Evolutionary conservation across 306 rosid genomes (phyloP).

Genomic region (Carpinus fangiana): DNA sequence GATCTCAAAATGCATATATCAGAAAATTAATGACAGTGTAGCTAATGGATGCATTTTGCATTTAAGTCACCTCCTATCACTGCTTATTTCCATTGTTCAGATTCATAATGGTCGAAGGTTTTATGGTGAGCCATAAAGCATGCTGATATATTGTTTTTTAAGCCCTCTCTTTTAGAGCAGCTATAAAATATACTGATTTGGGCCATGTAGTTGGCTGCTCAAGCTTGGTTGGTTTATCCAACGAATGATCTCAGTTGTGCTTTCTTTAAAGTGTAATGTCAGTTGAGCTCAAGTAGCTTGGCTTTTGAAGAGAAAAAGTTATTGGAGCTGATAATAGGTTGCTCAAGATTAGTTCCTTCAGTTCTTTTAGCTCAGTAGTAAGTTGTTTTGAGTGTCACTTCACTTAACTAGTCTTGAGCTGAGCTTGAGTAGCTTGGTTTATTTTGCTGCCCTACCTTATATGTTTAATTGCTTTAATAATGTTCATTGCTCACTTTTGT

Average conservation of each 20-base stretch:
- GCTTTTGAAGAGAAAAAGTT: neutral
- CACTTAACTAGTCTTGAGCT: neutral
- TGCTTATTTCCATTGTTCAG: slow-evolving; percentile 59
- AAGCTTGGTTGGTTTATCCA: neutral
- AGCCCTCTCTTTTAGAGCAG: too few relatives aligned
- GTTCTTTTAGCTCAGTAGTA: neutral
- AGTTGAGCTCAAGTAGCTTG: neutral
- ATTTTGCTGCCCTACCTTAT: neutral
- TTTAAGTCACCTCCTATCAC: slow-evolving; percentile 46
- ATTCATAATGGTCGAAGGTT: slow-evolving; percentile 51
- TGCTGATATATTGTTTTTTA: slow-evolving; percentile 14
- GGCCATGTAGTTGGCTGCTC: neutral
- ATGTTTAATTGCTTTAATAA: slow-evolving; percentile 1
- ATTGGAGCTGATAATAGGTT: slow-evolving; percentile 11
- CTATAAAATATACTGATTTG: neutral
- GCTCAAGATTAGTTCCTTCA: slow-evolving; percentile 4
- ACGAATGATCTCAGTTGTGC: neutral
- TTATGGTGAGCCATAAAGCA: slow-evolving; percentile 57
- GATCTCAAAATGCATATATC: slow-evolving; percentile 60
- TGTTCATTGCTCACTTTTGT: neutral
- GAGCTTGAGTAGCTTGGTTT: slow-evolving; percentile 6
- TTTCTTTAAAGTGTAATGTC: neutral
- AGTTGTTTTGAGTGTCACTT: neutral
- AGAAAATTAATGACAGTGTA: slow-evolving; percentile 42
- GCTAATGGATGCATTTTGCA: slow-evolving; percentile 38